These are phyloP conservation scores for Globisporangium alternatum DNA, from an alignment of 352 stramenopile species.

Conservation along the genomic window DNA sequence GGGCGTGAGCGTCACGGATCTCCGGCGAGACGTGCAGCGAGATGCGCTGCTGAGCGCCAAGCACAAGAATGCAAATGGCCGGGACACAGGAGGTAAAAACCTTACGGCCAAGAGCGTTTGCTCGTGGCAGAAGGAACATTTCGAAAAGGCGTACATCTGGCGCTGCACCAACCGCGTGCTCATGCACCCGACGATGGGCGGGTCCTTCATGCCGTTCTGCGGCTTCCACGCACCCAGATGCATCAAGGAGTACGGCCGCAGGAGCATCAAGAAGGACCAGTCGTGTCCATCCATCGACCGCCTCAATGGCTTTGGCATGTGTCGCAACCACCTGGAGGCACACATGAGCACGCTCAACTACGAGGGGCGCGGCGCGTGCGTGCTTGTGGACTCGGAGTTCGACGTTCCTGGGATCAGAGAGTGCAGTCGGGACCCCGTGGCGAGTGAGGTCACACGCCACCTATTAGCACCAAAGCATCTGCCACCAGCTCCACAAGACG, in stretches of 20 bases:
- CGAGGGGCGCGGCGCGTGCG: conserved; percentile 37
- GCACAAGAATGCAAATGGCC: conserved; percentile 14
- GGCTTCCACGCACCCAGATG: conserved; percentile 62
- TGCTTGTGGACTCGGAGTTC: conserved; percentile 58
- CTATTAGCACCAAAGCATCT: conserved; percentile 50
- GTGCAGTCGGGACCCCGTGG: conserved; percentile 36
- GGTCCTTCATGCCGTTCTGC: conserved; percentile 59
- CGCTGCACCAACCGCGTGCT: conserved; percentile 56
- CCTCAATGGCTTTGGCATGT: conserved; percentile 63
- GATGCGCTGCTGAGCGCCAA: conserved; percentile 16
- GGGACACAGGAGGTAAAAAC: not conserved
- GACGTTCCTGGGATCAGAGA: conserved; percentile 61
- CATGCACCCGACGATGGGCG: conserved; percentile 50
- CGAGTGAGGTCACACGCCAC: conserved; percentile 26
- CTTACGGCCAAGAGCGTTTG: conserved; percentile 36
- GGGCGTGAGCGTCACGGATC: conserved; percentile 31
- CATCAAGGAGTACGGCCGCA: conserved; percentile 52
- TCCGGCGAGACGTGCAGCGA: conserved; percentile 26
- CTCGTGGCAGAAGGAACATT: conserved; percentile 60
- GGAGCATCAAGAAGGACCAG: conserved; percentile 24
- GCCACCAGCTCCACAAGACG: conserved; percentile 17
- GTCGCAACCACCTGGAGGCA: conserved; percentile 66
- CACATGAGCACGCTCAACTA: conserved; percentile 50
- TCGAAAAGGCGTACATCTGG: conserved; percentile 48
- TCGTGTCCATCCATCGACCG: conserved; percentile 46